Evolutionary conservation across 2,329 filamentous ascomycete genomes (phyloP).

Genomic region (Dactylellina drechsleri): DNA sequence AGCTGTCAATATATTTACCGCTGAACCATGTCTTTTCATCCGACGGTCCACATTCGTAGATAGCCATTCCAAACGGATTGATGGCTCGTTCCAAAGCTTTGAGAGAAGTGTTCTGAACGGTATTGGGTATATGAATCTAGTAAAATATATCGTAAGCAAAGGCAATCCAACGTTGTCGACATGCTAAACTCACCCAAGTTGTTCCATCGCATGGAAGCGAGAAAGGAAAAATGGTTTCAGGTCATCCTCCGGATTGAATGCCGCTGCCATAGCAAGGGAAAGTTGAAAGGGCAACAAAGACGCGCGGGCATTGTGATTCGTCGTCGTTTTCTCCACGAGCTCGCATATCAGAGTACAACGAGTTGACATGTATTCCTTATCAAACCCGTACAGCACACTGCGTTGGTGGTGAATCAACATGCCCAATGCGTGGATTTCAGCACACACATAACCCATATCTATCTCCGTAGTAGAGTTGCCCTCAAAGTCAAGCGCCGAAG

Average conservation of each 20-base stretch:
- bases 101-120: slow-evolving; percentile 79
- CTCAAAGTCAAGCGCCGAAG: slow-evolving; percentile 74
- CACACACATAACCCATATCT: slow-evolving; percentile 41
- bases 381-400: slow-evolving; percentile 62
- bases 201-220: slow-evolving; percentile 82
- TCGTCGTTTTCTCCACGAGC: slow-evolving; percentile 78
- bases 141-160: slow-evolving; percentile 28
- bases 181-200: slow-evolving; percentile 68
- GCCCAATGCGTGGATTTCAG: slow-evolving; percentile 43
- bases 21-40: slow-evolving; percentile 2
- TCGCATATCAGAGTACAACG: slow-evolving; percentile 78
- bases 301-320: slow-evolving; percentile 68
- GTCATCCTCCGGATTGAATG: slow-evolving; percentile 82
- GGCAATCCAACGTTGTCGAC: too few relatives aligned
- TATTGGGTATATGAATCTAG: slow-evolving; percentile 84
- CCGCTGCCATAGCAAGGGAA: slow-evolving; percentile 76
- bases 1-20: slow-evolving; percentile 30
- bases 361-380: slow-evolving; percentile 63
- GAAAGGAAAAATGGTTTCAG: slow-evolving; percentile 82
- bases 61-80: slow-evolving; percentile 86
- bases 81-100: slow-evolving; percentile 76
- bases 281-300: slow-evolving; percentile 78
- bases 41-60: slow-evolving; percentile 67
- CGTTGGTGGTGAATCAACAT: slow-evolving; percentile 52
- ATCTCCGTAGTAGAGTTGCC: slow-evolving; percentile 61